Conservation (phyloP, 495 filamentous ascomycete genomes). For the Talaromyces adpressus region DNA sequence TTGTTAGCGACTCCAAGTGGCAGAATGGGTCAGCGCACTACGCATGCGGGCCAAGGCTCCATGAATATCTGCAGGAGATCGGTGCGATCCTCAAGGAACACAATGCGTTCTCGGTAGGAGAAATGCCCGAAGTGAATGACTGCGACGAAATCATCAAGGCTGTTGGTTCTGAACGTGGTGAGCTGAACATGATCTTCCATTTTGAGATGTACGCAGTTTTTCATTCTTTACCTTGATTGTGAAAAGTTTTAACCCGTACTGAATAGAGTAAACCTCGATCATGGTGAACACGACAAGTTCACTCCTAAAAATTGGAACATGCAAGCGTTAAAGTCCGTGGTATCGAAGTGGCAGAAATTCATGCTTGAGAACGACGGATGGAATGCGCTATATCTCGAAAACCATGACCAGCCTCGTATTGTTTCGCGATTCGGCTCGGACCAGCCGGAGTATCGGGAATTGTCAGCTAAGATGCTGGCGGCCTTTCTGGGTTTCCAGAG, state of each 20-base stretch:
- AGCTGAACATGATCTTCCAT: constrained; percentile 61
- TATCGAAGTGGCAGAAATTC: not conserved
- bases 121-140: constrained; percentile 49
- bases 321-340: constrained; percentile 4
- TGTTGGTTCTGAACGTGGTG: constrained; percentile 38
- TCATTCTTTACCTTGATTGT: constrained; percentile 23
- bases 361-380: constrained; percentile 30
- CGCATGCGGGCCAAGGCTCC: constrained; percentile 43
- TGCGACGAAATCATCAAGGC: constrained; percentile 44
- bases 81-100: constrained; percentile 49
- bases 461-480: constrained; percentile 50
- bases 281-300: constrained; percentile 14
- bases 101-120: constrained; percentile 57
- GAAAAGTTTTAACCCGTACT: constrained; percentile 12
- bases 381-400: constrained; percentile 57
- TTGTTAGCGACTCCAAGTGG: constrained; percentile 28
- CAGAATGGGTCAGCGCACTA: constrained; percentile 8
- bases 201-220: constrained; percentile 41
- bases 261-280: constrained; percentile 10
- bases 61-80: constrained; percentile 56
- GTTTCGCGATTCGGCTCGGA: constrained; percentile 48
- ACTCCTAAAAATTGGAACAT: constrained; percentile 31
- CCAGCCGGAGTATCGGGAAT: constrained; percentile 26
- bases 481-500: constrained; percentile 44
- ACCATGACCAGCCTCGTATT: constrained; percentile 53